Evolutionary conservation across 257 asterid genomes (phyloP), one percentile per base, ranked within the genome.

Genomic region (Gardenia jasminoides): DNA sequence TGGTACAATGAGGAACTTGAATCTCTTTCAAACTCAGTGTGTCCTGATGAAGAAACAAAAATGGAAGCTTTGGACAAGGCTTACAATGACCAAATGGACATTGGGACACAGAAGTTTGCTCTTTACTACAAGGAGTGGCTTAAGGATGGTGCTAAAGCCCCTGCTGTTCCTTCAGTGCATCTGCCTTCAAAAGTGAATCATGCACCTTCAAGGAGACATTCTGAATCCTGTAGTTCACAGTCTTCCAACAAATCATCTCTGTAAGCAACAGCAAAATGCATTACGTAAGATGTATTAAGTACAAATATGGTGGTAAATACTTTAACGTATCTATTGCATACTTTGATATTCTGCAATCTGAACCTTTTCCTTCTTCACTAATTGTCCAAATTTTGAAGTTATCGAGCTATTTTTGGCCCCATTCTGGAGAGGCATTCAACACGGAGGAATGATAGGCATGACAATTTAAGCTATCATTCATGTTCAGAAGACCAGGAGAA

Each of bases 81-180:
- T 17, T 93, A 90, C 44, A 77, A 88, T 80, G 82, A 81, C 1
- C 91, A 80, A 68, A 88, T 92, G 91, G 97, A 93, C 83, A 75
- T 30, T 74, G 94, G 98, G 9, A 93, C 98, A 0, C 3, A 66
- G 66, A 86, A 83, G 80, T 90, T 91, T 78, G 95, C 98, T 77
- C 44, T 78, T 7, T 93, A 92, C 78, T 94, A 92, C 78, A 88
- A 82, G 61, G 91, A 92, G 66, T 94, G 97, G 97, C 94, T 94
- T 33, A 90, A 90, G 82, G 80, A 88, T 58, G 96, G 97, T 68
- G 89, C 88, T 44, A 89, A 84, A 58, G 83, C 90, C 75, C 97
- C 98, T 33, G 72, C 92, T 31, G 33, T 89, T 83, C 98, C 97
- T 64, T 81, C 90, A 0, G 90, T 92, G 44, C 90, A 91, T 41